Base-by-base conservation (phyloP, 1,139 yeast genomes). In the Pichia sp. region DNA sequence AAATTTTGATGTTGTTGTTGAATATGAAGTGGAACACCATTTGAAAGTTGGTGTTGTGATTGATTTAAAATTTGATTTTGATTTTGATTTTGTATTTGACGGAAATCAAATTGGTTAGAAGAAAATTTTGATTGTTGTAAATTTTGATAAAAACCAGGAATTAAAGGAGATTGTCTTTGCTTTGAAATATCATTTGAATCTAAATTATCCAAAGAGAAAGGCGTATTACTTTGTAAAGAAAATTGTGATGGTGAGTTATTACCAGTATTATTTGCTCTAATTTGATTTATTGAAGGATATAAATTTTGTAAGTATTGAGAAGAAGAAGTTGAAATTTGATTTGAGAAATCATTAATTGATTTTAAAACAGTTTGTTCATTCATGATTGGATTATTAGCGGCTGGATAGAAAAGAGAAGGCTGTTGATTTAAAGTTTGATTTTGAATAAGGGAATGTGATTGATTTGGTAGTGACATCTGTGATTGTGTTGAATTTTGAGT, bases 111-210 rank as follows among this genome's bases (percentile, higher is more conserved):
- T 20, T 40, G 42, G 30, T 29, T 37, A 12, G 40, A 26, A 16
- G 34, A 27, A 2, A 37, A 22, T 27, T 46, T 40, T 10, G 39
- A 34, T 37, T 34, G 39, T 38, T 42, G 46, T 10, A 36, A 20
- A 30, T 36, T 39, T 30, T 43, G 47, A 24, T 46, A 43, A 37
- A 25, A 40, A 16, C 22, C 39, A 23, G 46, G 31, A 31, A 44
- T 36, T 22, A 47, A 6, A 6, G 51, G 51, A 22, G 51, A 45
- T 34, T 42, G 46, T 31, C 45, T 46, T 22, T 42, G 43, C 34
- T 43, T 45, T 3, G 37, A n/a, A 25, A 32, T 27, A n/a, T 47
- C 51, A 6, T 22, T 27, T 0, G 48, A 41, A 31, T 42, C 46
- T 22, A 41, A 4, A 20, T 22, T 28, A n/a, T 42, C 45, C 6